These are phyloP conservation scores for Penicillium longicatenatum DNA, from an alignment of 495 filamentous ascomycete species.

Conservation along the genomic window DNA sequence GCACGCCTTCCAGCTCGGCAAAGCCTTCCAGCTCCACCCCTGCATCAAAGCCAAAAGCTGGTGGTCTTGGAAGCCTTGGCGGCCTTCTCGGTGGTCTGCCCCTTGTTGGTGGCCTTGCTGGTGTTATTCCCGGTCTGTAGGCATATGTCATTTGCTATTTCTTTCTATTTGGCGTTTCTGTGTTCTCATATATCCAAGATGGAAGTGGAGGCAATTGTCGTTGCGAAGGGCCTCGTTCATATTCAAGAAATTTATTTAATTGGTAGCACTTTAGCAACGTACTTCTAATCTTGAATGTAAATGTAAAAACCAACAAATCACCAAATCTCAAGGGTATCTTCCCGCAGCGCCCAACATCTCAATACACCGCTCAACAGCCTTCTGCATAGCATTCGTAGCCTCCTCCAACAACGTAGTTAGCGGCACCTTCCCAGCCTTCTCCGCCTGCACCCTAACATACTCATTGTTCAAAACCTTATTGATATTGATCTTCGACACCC, in stretches of 20 bases:
- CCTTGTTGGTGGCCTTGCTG: neutral
- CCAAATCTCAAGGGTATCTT: slow-evolving; percentile 41
- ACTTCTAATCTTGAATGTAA: slow-evolving; percentile 2
- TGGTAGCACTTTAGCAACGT: neutral
- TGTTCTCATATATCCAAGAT: slow-evolving; percentile 13
- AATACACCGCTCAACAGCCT: slow-evolving; percentile 73
- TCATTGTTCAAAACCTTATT: slow-evolving; percentile 79
- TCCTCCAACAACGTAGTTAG: slow-evolving; percentile 73
- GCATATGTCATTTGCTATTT: neutral
- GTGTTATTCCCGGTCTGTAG: slow-evolving; percentile 6
- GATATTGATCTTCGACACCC: slow-evolving; percentile 79
- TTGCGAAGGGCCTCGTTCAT: slow-evolving; percentile 16
- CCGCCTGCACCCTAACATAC: slow-evolving; percentile 64
- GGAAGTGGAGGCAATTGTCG: slow-evolving; percentile 10
- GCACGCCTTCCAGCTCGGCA: slow-evolving; percentile 14
- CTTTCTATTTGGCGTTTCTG: slow-evolving; percentile 11
- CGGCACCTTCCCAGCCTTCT: slow-evolving; percentile 65
- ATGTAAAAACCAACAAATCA: neutral
- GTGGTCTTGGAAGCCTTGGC: too few species aligned
- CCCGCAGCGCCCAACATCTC: slow-evolving; percentile 68
- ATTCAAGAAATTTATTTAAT: slow-evolving; percentile 27
- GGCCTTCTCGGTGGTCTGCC: slow-evolving; percentile 6
- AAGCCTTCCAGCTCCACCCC: slow-evolving; percentile 2
- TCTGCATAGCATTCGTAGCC: slow-evolving; percentile 72
- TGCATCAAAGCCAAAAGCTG: slow-evolving; percentile 2